phyloP scores from a whole-genome alignment of 306 rosid genomes.

The Malus orientalis region DNA sequence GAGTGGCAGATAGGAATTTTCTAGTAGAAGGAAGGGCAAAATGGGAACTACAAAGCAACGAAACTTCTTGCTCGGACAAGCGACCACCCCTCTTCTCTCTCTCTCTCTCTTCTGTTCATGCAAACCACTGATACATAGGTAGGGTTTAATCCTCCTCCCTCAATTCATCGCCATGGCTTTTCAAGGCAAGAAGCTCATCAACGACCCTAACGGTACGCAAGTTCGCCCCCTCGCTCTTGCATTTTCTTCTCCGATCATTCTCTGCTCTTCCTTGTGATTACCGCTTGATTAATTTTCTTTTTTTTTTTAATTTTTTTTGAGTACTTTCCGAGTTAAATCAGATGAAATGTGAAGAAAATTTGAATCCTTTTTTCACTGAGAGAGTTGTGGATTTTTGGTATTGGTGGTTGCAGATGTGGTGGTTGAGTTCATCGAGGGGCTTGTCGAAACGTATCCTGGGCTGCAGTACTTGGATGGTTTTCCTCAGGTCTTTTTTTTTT shows the following conservation, averaged over 20 bases:
- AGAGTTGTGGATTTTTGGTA: constrained; percentile 4
- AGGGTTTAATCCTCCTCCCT: constrained; percentile 42
- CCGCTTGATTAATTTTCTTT: background rate
- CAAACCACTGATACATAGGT: constrained; percentile 20
- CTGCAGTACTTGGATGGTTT: constrained; percentile 89
- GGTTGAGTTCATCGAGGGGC: constrained; percentile 89
- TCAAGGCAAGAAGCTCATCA: constrained; percentile 78
- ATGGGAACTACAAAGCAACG: background rate
- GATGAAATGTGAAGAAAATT: background rate
- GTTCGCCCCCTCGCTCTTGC: background rate
- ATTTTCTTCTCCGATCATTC: background rate
- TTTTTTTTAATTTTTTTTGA: background rate
- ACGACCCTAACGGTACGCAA: constrained; percentile 55
- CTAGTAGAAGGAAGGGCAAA: background rate
- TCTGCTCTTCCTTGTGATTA: background rate
- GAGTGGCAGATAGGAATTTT: background rate
- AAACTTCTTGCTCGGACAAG: constrained; percentile 13
- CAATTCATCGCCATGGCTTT: constrained; percentile 46
- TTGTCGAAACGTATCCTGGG: constrained; percentile 86
- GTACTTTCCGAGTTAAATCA: background rate
- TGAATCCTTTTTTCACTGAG: background rate
- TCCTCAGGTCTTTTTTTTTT: constrained; percentile 46
- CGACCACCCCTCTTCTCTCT: background rate
- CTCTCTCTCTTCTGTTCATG: constrained; percentile 16
- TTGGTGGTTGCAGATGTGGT: constrained; percentile 69